These are phyloP conservation scores for Aspergillus pseudoglaucus DNA, from an alignment of 2,329 filamentous ascomycete species.

Conservation along the genomic window DNA sequence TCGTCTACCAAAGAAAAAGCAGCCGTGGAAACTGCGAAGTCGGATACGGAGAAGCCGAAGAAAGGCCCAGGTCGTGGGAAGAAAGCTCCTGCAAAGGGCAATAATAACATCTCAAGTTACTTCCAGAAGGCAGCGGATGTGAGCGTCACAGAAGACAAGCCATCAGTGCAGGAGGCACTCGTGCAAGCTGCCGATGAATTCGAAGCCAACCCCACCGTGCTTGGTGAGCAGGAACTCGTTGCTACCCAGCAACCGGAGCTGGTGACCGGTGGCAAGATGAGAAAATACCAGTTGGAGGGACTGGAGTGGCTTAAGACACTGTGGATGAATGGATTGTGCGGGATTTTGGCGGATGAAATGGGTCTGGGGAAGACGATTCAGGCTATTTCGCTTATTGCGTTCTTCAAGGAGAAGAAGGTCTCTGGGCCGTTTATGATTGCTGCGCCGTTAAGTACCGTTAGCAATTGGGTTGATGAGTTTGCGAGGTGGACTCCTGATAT, in stretches of 20 bases:
- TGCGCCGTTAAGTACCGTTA: constrained; percentile 82
- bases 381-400: constrained; percentile 78
- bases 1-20: constrained; percentile 11
- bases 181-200: constrained; percentile 53
- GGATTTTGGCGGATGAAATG: constrained; percentile 92
- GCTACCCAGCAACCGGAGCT: constrained; percentile 82
- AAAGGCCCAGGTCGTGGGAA: constrained; percentile 18
- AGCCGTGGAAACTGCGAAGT: constrained; percentile 10
- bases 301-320: constrained; percentile 81
- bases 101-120: constrained; percentile 50
- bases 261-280: constrained; percentile 82
- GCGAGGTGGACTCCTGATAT: constrained; percentile 82
- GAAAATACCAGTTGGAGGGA: constrained; percentile 88
- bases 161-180: constrained; percentile 51
- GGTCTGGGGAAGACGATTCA: constrained; percentile 89
- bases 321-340: constrained; percentile 86
- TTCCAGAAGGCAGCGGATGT: constrained; percentile 56
- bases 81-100: constrained; percentile 20
- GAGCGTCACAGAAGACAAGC: constrained; percentile 46
- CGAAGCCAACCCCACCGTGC: constrained; percentile 52
- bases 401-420: constrained; percentile 77
- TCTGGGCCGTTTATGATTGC: constrained; percentile 89
- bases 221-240: constrained; percentile 61
- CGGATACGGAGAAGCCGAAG: constrained; percentile 18
- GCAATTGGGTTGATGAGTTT: constrained; percentile 96